A percentile compares a stretch with the other conserved stretches of the same genome.
phyloP scores from a whole-genome alignment of 2,329 filamentous ascomycete genomes.

The Cladobotryum protrusum region DNA sequence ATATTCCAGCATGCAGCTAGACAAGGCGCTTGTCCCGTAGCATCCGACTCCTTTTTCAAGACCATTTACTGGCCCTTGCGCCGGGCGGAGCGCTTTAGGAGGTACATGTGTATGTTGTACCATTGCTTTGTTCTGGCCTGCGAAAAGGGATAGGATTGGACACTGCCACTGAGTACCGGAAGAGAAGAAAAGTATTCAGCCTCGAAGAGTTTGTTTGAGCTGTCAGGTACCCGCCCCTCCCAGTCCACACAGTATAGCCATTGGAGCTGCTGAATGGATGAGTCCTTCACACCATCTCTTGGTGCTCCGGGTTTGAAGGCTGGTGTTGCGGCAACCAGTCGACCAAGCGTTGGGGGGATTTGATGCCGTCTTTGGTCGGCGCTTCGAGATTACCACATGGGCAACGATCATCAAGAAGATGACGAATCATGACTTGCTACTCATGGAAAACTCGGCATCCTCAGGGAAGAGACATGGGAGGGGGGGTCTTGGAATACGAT shows the following conservation, averaged over 20 bases:
- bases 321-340: neutral
- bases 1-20: constrained; percentile 20
- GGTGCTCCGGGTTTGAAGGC: no score
- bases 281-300: constrained; percentile 2
- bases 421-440: no score
- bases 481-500: no score
- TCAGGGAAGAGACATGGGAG: no score
- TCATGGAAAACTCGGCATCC: no score
- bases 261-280: neutral
- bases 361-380: neutral
- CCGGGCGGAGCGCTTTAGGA: neutral
- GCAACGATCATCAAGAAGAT: no score
- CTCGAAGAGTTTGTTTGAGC: neutral
- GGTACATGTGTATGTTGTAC: neutral
- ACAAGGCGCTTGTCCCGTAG: constrained; percentile 4
- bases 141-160: neutral
- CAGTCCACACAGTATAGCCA: constrained; percentile 5
- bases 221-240: constrained; percentile 6
- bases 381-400: no score
- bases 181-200: no score
- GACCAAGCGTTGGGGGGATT: neutral
- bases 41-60: neutral
- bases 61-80: neutral
- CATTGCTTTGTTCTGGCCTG: neutral
- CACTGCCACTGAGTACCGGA: neutral